phyloP scores from a whole-genome alignment of 2,329 filamentous ascomycete genomes.

The Colletotrichum filicis region DNA sequence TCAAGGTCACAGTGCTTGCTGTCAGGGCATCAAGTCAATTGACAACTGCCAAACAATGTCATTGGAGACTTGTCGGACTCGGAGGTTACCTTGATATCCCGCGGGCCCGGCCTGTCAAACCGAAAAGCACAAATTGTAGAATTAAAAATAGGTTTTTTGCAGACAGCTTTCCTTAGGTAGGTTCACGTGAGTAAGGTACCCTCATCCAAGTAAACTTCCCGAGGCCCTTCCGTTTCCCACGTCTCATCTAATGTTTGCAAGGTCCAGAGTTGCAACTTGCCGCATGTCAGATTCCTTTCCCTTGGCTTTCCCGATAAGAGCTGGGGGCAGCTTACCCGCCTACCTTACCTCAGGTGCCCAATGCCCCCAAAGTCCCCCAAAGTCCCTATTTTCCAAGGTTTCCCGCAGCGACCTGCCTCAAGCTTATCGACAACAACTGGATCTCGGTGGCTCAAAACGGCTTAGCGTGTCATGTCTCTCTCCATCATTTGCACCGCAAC shows the following conservation, averaged over 20 bases:
- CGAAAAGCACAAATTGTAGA: neutral
- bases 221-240: constrained; percentile 8
- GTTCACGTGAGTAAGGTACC: constrained; percentile 1
- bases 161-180: neutral
- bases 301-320: constrained; percentile 11
- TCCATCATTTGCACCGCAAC: neutral
- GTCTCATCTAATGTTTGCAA: constrained; percentile 19
- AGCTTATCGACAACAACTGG: constrained; percentile 11
- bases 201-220: constrained; percentile 8
- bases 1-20: neutral
- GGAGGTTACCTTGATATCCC: neutral
- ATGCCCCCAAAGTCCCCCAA: neutral
- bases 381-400: neutral
- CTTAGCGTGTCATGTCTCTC: constrained; percentile 13
- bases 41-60: neutral
- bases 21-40: neutral
- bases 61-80: neutral
- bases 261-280: constrained; percentile 19
- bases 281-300: constrained; percentile 24
- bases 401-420: neutral
- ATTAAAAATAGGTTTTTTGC: neutral
- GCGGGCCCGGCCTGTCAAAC: too few species aligned
- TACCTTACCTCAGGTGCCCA: neutral
- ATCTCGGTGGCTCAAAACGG: neutral
- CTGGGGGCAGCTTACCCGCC: neutral